These are phyloP conservation scores for Starmera pachycereana DNA, from an alignment of 805 yeast species.

Conservation along the genomic window DNA sequence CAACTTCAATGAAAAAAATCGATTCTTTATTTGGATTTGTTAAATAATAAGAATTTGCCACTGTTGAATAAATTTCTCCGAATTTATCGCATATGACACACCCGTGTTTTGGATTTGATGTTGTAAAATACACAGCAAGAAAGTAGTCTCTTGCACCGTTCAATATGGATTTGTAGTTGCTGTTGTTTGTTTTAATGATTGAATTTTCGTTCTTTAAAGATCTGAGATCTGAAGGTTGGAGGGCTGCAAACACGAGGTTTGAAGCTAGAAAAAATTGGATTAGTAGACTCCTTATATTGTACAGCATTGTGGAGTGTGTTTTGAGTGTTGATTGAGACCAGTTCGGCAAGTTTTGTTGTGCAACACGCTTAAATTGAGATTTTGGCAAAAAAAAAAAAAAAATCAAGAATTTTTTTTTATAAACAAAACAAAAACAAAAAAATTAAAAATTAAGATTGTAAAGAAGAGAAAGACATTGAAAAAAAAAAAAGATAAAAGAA, in stretches of 20 bases:
- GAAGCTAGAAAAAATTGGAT: no score
- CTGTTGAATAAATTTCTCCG: slow-evolving; percentile 28
- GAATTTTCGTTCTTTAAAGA: no score
- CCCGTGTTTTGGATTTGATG: slow-evolving; percentile 28
- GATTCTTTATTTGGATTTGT: slow-evolving; percentile 32
- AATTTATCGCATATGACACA: slow-evolving; percentile 41
- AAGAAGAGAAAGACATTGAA: neutral
- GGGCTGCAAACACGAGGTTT: no score
- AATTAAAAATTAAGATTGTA: neutral
- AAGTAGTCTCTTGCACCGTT: slow-evolving; percentile 42
- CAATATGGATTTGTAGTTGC: slow-evolving; percentile 15
- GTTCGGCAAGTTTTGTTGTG: no score
- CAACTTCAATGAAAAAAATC: slow-evolving; percentile 40
- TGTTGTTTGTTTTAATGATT: no score
- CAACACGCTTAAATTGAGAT: neutral
- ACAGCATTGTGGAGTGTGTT: neutral
- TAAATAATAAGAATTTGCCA: slow-evolving; percentile 31
- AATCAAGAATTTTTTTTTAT: no score
- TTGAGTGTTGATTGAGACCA: neutral
- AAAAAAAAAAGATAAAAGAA: neutral
- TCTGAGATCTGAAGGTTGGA: no score
- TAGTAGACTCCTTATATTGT: neutral
- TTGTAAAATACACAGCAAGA: slow-evolving; percentile 42
- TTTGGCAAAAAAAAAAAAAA: no score
- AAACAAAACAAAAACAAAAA: neutral